Base-by-base conservation (phyloP, 768 basidiomycete genomes). In the Boletus rufocinnamomeus region DNA sequence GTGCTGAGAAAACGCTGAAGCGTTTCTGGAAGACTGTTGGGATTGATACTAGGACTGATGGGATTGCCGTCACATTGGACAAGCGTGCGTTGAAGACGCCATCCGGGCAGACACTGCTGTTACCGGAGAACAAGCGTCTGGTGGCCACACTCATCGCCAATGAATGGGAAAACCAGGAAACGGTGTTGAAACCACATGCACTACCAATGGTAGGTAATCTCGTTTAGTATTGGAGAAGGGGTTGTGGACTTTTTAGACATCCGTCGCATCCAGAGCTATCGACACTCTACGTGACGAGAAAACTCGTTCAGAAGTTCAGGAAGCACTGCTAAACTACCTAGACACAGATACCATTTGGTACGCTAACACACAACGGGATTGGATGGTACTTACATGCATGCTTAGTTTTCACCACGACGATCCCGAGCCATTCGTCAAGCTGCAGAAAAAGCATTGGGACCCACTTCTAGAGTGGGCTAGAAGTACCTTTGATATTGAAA, bases 161-260 rank as follows among this genome's bases (percentile, higher is more conserved):
- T 56, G 97, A 99, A 77, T 99, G 97, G 97, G 95, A 99, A 67
- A 90, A 88, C 67, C 96, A 98, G 74, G 86, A 86, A 57, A 87
- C 78, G 6, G 67, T 95, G 2, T 70, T 98, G 61, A 98, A 95
- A 73, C 89, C 89, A 27, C 92, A 96, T 72, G 89, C 94, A 1
- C 76, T 99, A 27, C 95, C 97, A 17, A 84, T 97, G 83, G 96
- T 97, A 69, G 53, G 79, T 63, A 19, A 47, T 52, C 14, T 48
- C 27, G 46, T 44, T 45, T n/a, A 7, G 37, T 37, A 21, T 57
- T 46, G n/a, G 32, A 52, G 47, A 38, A n/a, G 8, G 37, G 32
- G 45, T 59, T 56, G 63, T 62, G 46, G 57, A 52, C 38, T 30
- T 37, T 57, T 23, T 64, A 98, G 96, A 99, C 97, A 1, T 95